These are phyloP conservation scores for Inga leiocalycina DNA, from an alignment of 306 rosid genomes.

Conservation along the genomic window DNA sequence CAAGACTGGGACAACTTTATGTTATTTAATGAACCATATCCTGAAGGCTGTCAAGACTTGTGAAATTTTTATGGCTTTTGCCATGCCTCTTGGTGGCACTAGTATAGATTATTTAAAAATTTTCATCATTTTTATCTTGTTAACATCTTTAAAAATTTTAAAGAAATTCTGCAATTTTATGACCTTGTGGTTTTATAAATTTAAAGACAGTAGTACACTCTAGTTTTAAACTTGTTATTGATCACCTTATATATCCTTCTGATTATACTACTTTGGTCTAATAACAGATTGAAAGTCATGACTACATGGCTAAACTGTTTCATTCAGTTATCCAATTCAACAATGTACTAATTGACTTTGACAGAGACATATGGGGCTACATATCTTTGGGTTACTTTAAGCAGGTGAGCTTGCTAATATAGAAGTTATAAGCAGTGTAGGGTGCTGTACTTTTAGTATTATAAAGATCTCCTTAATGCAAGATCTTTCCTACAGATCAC, in stretches of 20 bases:
- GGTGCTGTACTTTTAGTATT: neutral
- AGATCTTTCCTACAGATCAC: constrained; percentile 41
- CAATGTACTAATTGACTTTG: constrained; percentile 75
- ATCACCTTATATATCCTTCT: constrained; percentile 20
- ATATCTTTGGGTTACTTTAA: constrained; percentile 91
- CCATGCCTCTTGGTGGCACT: neutral
- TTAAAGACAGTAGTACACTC: neutral
- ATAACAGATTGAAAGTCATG: constrained; percentile 91
- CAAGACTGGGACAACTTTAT: neutral
- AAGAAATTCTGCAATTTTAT: neutral
- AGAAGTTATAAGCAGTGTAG: neutral
- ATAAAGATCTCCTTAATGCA: constrained; percentile 3
- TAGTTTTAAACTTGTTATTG: constrained; percentile 12
- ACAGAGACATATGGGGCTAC: constrained; percentile 87
- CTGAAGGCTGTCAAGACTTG: neutral
- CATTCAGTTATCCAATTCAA: constrained; percentile 69
- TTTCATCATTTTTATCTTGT: constrained; percentile 6
- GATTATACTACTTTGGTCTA: constrained; percentile 22
- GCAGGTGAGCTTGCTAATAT: constrained; percentile 56
- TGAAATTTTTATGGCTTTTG: constrained; percentile 1
- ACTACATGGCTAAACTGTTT: constrained; percentile 88
- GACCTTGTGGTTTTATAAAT: neutral
- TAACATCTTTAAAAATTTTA: neutral
- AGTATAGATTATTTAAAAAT: neutral
- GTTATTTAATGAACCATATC: neutral